phyloP scores from a whole-genome alignment of 495 filamentous ascomycete species.

The Aspergillus bertholletiae region DNA sequence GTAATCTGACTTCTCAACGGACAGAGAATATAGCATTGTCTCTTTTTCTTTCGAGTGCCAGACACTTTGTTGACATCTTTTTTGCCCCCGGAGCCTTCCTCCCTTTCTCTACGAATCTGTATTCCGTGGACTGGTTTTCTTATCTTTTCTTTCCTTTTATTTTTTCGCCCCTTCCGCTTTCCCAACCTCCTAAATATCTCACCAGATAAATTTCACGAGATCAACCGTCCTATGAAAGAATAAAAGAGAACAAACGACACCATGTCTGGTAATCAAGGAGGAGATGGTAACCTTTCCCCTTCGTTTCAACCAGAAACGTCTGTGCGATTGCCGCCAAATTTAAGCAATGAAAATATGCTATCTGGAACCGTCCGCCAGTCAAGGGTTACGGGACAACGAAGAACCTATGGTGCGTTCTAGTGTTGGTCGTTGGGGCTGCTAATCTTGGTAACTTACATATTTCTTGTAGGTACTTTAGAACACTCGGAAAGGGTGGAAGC shows the following conservation, averaged over 20 bases:
- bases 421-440: background rate
- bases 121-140: conserved; percentile 10
- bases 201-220: background rate
- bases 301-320: conserved; percentile 5
- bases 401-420: conserved; percentile 32
- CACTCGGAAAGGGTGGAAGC: conserved; percentile 20
- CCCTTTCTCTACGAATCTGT: conserved; percentile 6
- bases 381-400: conserved; percentile 22
- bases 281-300: background rate
- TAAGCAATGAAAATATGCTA: conserved; percentile 13
- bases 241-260: conserved; percentile 2
- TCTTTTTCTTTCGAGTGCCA: conserved; percentile 13
- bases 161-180: background rate
- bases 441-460: conserved; percentile 12
- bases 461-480: conserved; percentile 35
- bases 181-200: background rate
- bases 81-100: conserved; percentile 3
- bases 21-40: background rate
- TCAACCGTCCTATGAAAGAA: background rate
- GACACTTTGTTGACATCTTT: conserved; percentile 10
- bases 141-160: background rate
- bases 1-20: conserved; percentile 4
- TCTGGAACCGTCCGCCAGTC: conserved; percentile 18
- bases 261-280: conserved; percentile 9
- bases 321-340: conserved; percentile 6